Evolutionary conservation across 805 yeast genomes (phyloP).

Genomic region (Ogataea corticis): DNA sequence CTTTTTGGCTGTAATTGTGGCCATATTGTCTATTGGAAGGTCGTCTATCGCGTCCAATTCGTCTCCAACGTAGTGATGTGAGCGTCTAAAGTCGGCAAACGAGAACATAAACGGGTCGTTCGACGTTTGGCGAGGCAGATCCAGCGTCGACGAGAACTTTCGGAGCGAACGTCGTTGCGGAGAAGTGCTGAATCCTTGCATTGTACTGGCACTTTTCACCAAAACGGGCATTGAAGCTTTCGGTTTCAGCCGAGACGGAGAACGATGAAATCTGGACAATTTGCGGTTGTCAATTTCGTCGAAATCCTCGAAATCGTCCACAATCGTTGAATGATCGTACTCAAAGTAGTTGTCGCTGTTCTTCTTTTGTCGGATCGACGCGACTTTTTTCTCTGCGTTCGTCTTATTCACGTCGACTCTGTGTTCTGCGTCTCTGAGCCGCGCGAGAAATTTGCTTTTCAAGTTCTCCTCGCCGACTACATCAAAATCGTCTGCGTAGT

Average conservation of each 20-base stretch:
- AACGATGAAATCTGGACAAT: constrained; percentile 19
- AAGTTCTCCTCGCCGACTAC: constrained; percentile 21
- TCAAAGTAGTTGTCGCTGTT: constrained; percentile 18
- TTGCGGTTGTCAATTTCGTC: constrained; percentile 25
- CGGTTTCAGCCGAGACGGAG: constrained; percentile 13
- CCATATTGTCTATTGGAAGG: constrained; percentile 27
- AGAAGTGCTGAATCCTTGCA: constrained; percentile 13
- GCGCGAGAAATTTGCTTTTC: constrained; percentile 15
- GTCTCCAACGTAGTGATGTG: constrained; percentile 12
- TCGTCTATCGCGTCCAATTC: constrained; percentile 30
- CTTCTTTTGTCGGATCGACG: constrained; percentile 10
- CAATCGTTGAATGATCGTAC: constrained; percentile 23
- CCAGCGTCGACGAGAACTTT: constrained; percentile 33
- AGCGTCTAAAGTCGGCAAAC: not conserved
- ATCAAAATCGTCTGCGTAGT: constrained; percentile 32
- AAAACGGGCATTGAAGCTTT: constrained; percentile 32
- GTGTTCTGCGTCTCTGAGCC: constrained; percentile 22
- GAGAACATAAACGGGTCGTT: constrained; percentile 7
- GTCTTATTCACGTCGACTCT: constrained; percentile 15
- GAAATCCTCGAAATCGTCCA: constrained; percentile 30
- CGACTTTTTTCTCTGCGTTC: constrained; percentile 10
- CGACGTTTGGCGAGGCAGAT: constrained; percentile 21
- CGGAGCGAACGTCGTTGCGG: constrained; percentile 25
- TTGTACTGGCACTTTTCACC: constrained; percentile 11
- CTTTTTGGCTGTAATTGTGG: constrained; percentile 31